Evolutionary conservation across 495 filamentous ascomycete species (phyloP), one percentile per base, ranked within the genome.

Genomic region (Glarea lozoyensis): DNA sequence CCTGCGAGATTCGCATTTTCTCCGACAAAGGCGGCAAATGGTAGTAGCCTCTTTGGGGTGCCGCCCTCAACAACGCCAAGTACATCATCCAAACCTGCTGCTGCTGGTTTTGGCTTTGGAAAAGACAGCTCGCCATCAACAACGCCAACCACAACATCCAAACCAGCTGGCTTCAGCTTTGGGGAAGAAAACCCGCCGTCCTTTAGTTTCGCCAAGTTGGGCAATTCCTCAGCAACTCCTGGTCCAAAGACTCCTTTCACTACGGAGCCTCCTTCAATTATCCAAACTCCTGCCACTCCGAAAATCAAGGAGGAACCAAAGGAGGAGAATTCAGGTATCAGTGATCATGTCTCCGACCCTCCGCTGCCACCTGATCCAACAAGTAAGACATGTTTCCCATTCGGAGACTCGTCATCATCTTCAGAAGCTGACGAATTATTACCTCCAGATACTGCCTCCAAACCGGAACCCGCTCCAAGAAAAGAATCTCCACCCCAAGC

Each of bases 331-430:
- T 10, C 21, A n/a, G 16, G 10, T 11, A 19, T 38, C 11, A 38
- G 10, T 23, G 38, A 41, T 4, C 9, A 21, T 9, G 43, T 51
- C n/a, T 30, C 51, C 34, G 75, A 81, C 52, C 56, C 72, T 11
- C 85, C 87, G 39, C 60, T 89, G 25, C 86, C 86, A 22, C 85
- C 84, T n/a, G 82, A 88, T 46, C 59, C 82, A 32, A 84, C 81
- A 16, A 87, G 77, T 65, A 82, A 79, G 64, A 66, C 69, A 46
- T 66, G 56, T 34, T 86, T 79, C 60, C 67, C 68, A 23, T 61
- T 78, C 40, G 76, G 80, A 20, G 81, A 86, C 40, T 80, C 81
- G 19, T 83, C 83, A 42, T 84, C 82, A 13, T 51, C 52, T 19
- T 27, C 38, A 19, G 55, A 54, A 38, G 51, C 60, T 16, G 67